phyloP scores from a whole-genome alignment of 2,329 filamentous ascomycete genomes.

The Colletotrichum sp. region DNA sequence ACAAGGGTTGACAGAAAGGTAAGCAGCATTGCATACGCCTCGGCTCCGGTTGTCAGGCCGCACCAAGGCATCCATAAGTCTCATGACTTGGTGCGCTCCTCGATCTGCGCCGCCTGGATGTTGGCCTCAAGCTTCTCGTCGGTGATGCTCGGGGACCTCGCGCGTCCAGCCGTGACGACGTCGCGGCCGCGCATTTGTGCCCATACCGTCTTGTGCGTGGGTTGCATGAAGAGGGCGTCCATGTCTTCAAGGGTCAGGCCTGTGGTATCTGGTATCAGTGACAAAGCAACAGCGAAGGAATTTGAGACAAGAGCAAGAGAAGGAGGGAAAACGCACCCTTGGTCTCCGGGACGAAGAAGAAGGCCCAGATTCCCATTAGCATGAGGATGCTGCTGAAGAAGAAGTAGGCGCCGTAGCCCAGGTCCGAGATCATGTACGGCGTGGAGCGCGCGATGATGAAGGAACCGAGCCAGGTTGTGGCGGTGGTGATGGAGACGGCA shows the following conservation, averaged over 20 bases:
- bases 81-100: slow-evolving; percentile 12
- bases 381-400: slow-evolving; percentile 55
- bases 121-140: slow-evolving; percentile 21
- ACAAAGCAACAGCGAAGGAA: neutral
- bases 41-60: neutral
- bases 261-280: neutral
- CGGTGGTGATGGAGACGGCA: slow-evolving; percentile 37
- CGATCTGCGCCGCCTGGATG: slow-evolving; percentile 11
- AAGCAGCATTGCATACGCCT: neutral
- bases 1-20: neutral
- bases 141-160: slow-evolving; percentile 2
- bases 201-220: slow-evolving; percentile 37
- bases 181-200: slow-evolving; percentile 22
- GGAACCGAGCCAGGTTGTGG: slow-evolving; percentile 42
- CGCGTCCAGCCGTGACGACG: neutral
- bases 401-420: slow-evolving; percentile 57
- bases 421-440: slow-evolving; percentile 44
- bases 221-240: slow-evolving; percentile 38
- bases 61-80: neutral
- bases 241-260: slow-evolving; percentile 52
- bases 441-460: slow-evolving; percentile 45
- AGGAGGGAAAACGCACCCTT: slow-evolving; percentile 47
- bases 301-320: too few relatives aligned
- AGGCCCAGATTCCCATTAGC: slow-evolving; percentile 49
- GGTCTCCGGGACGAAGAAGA: slow-evolving; percentile 57